Percentiles rank a stretch among this genome's conserved stretches.
These are phyloP conservation scores for Sisymbrium irio DNA, from an alignment of 345 rosid species.

Conservation along the genomic window DNA sequence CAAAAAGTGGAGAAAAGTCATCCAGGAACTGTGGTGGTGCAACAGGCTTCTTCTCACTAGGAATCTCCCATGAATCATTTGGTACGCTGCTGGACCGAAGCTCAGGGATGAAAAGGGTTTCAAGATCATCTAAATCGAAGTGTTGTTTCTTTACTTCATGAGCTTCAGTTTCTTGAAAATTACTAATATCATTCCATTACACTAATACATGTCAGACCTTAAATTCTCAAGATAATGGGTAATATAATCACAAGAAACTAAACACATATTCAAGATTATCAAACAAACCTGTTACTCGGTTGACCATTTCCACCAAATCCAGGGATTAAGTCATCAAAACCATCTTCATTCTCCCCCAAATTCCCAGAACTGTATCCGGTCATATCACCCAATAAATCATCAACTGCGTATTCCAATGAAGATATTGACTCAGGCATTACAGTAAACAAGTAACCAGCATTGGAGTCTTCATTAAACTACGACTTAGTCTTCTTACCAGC, in stretches of 20 bases:
- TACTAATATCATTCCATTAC: background rate
- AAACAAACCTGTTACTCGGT: conserved; percentile 41
- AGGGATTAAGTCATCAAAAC: conserved; percentile 59
- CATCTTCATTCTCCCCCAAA: conserved; percentile 31
- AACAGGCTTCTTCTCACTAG: background rate
- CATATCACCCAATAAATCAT: conserved; percentile 51
- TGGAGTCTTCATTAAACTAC: background rate
- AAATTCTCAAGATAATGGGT: no score
- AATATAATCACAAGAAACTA: no score
- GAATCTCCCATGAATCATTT: background rate
- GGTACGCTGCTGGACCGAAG: background rate
- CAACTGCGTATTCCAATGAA: conserved; percentile 1
- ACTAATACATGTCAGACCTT: no score
- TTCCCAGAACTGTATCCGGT: background rate
- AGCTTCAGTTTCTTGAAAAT: background rate
- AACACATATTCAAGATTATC: no score
- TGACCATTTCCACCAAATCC: conserved; percentile 56
- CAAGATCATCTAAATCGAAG: background rate
- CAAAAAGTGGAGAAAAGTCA: background rate
- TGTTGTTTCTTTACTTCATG: background rate
- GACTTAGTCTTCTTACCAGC: background rate
- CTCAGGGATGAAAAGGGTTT: background rate
- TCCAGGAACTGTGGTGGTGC: background rate
- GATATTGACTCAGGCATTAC: background rate
- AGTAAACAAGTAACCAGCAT: background rate